These are phyloP conservation scores for Penicillium sp. DNA, from an alignment of 2,329 filamentous ascomycete genomes.

Conservation along the genomic window DNA sequence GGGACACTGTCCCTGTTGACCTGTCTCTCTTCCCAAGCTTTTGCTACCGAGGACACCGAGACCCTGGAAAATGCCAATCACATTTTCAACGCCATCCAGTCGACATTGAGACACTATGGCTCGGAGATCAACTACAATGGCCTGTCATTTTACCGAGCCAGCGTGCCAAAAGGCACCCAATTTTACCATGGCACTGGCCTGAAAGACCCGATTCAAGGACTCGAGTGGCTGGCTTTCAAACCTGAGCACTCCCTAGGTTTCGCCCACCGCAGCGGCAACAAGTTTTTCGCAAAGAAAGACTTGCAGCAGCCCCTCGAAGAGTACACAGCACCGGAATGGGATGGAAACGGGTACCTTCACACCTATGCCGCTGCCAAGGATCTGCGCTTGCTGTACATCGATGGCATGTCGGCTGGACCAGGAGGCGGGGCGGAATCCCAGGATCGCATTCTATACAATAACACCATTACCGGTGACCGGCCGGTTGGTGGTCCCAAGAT, in stretches of 20 bases:
- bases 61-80: conserved; percentile 2
- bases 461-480: conserved; percentile 12
- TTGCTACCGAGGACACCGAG: neutral
- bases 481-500: neutral
- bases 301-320: neutral
- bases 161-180: conserved; percentile 60
- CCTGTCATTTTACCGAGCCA: conserved; percentile 65
- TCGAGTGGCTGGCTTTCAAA: conserved; percentile 72
- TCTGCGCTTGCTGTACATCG: conserved; percentile 65
- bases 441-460: conserved; percentile 59
- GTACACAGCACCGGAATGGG: neutral
- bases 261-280: conserved; percentile 36
- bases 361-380: conserved; percentile 61
- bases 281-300: neutral
- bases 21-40: neutral
- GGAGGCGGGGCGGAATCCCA: conserved; percentile 70
- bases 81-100: conserved; percentile 71
- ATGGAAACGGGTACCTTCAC: conserved; percentile 49
- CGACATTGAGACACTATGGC: conserved; percentile 68
- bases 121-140: conserved; percentile 70
- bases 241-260: conserved; percentile 68
- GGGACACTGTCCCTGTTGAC: neutral
- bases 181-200: conserved; percentile 63
- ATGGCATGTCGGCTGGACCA: conserved; percentile 65
- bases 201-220: conserved; percentile 24